Evolutionary conservation across 2,329 filamentous ascomycete genomes (phyloP), one percentile per base, ranked within the genome.

Genomic region (Sporothrix protearum): DNA sequence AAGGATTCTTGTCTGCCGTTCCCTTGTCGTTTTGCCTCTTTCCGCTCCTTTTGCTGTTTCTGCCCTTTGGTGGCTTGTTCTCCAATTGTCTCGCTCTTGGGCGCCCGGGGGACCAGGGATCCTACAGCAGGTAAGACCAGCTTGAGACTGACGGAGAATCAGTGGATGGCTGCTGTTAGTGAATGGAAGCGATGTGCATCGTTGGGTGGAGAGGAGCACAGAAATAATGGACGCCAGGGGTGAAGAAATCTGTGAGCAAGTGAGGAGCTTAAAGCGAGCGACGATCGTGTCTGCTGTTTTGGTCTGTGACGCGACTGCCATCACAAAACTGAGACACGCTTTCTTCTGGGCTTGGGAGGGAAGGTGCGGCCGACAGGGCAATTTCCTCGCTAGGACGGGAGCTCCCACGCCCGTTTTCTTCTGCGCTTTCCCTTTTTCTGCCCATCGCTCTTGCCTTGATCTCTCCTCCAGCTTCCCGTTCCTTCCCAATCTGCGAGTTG

Each of bases 321-420:
- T 69, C 67, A 69, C 51, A 33, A 28, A 70, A 70, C 68, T 63
- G 68, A 70, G 68, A 70, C 68, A 69, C 47, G 30, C 49, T 36
- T 51, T 49, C 22, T 45, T 64, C n/a, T 28, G 64, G 30, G 42
- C 25, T 25, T 67, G 28, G 19, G 47, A 53, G 47, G 64, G 66
- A 68, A 55, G 66, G 67, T n/a, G 53, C 51, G 67, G 67, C 67
- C 67, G 42, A 51, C n/a, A 25, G 59, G 67, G 55, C 68, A 63
- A 63, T 70, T 70, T 66, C 47, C 59, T 64, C 30, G 28, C 47
- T 30, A 70, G 45, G 47, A 51, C 57, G 57, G 59, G 69, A 53
- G 33, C 69, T 64, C 69, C 68, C 59, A 45, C 36, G 47, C 45
- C 45, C 59, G 69, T 55, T 53, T 45, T 30, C 45, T 63, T 12